Evolutionary conservation across 345 rosid genomes (phyloP).

Genomic region (Gossypium arboreum): DNA sequence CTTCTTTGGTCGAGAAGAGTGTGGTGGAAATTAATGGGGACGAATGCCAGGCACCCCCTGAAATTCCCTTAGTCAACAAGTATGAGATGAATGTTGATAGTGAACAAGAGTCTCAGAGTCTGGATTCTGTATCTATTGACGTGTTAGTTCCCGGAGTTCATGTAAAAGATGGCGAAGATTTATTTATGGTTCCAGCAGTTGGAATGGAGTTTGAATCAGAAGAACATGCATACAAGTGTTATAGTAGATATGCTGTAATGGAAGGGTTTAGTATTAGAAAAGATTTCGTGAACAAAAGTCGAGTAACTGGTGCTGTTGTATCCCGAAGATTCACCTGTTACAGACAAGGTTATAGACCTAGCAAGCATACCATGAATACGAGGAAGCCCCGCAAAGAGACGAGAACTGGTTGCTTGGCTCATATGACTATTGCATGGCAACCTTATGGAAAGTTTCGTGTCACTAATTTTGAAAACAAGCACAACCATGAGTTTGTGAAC

Average conservation of each 20-base stretch:
- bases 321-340: conserved; percentile 39
- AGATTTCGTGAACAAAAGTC: conserved; percentile 36
- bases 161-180: conserved; percentile 10
- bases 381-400: conserved; percentile 34
- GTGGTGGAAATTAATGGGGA: conserved; percentile 10
- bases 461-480: conserved; percentile 29
- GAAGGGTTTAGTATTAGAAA: conserved; percentile 36
- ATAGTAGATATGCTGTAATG: conserved; percentile 31
- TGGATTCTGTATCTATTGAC: neutral
- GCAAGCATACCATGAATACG: conserved; percentile 19
- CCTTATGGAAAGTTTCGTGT: conserved; percentile 35
- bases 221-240: conserved; percentile 31
- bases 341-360: conserved; percentile 30
- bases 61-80: conserved; percentile 20
- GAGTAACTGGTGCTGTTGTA: conserved; percentile 26
- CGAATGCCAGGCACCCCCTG: conserved; percentile 2
- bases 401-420: conserved; percentile 40
- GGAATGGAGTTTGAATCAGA: conserved; percentile 37
- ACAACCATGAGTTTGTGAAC: conserved; percentile 36
- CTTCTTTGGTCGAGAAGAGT: conserved; percentile 12
- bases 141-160: neutral
- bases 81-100: conserved; percentile 14
- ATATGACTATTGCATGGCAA: conserved; percentile 36
- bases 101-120: conserved; percentile 15
- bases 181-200: conserved; percentile 23